Evolutionary conservation across 805 yeast species (phyloP), one percentile per base, ranked within the genome.

Genomic region (Starmerella roubikii): DNA sequence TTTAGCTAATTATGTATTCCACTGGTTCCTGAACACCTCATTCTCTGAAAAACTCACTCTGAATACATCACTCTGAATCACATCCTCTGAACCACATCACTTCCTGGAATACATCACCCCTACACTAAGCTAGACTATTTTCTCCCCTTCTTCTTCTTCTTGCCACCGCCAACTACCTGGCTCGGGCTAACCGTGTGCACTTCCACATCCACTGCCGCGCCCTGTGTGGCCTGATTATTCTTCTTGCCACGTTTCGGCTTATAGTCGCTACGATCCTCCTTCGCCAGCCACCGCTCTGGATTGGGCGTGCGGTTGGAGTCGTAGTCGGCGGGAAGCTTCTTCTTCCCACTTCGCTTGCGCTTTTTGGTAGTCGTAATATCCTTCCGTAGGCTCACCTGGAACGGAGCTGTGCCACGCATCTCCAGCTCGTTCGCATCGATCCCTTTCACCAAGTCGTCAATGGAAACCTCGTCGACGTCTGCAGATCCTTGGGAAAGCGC

Each of bases 241-340:
- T 73, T 78, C 47, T 76, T 72, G 19, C n/a, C 18, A 63, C 74
- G 76, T 54, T 81, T 78, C 12, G 93, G 82, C 58, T 74, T 82
- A 62, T 79, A 85, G 51, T 76, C 73, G 6, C 85, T 71, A 57
- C 97, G 73, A 55, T 86, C 93, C 55, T 76, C 79, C 68, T 80
- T 51, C 18, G 95, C 93, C 36, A 88, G 59, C 97, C 97, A 86
- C 61, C 96, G 77, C 58, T 86, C 96, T 15, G 72, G 69, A 50
- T 78, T 79, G 3, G 71, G 64, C 18, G 44, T 43, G 42, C 54
- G 58, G 4, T 47, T 53, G 7, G 46, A 36, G 35, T 62, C 76
- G 60, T 46, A 71, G 49, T 50, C 49, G 42, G 57, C 58, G n/a
- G 71, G 67, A 15, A 59, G 48, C 44, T 57, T 62, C 37, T 54